Evolutionary conservation across 2,329 filamentous ascomycete species (phyloP).

Genomic region (Hymenoscyphus albidus): DNA sequence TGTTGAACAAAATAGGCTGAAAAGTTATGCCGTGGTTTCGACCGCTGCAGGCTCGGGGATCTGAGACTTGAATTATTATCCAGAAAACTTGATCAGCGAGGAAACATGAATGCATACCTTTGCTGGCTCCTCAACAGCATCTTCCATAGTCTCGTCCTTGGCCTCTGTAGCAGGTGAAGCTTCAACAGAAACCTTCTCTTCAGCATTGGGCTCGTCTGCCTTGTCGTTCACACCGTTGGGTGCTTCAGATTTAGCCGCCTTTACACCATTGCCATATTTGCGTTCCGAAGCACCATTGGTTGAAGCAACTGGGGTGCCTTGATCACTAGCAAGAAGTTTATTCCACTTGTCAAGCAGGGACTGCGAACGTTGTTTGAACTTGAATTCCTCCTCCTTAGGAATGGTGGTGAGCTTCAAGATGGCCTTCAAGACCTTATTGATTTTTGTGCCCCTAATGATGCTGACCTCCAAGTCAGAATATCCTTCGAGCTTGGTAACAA

Average conservation of each 20-base stretch:
- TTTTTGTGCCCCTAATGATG: conserved; percentile 89
- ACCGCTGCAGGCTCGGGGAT: conserved; percentile 19
- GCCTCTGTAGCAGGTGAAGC: conserved; percentile 28
- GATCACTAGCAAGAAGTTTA: conserved; percentile 66
- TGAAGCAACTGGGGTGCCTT: conserved; percentile 37
- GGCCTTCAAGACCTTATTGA: conserved; percentile 96
- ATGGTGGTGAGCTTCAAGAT: conserved; percentile 81
- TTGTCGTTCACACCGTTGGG: conserved; percentile 33
- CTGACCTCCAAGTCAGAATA: conserved; percentile 78
- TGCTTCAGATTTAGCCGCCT: conserved; percentile 25
- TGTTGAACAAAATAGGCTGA: background rate
- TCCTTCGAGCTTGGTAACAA: conserved; percentile 74
- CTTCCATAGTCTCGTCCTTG: conserved; percentile 36
- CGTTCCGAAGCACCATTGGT: conserved; percentile 37
- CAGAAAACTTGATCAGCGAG: background rate
- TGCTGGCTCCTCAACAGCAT: conserved; percentile 19
- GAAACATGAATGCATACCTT: conserved; percentile 21
- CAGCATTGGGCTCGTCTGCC: conserved; percentile 37
- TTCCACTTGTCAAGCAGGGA: conserved; percentile 85
- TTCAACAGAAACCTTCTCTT: conserved; percentile 38
- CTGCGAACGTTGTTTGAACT: conserved; percentile 82
- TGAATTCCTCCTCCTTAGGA: conserved; percentile 81
- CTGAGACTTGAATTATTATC: conserved; percentile 16
- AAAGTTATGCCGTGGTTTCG: conserved; percentile 25
- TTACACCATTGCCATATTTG: conserved; percentile 37